Base-by-base conservation (phyloP, 1,284 basidiomycete genomes). In the Chalciporus sp. region DNA sequence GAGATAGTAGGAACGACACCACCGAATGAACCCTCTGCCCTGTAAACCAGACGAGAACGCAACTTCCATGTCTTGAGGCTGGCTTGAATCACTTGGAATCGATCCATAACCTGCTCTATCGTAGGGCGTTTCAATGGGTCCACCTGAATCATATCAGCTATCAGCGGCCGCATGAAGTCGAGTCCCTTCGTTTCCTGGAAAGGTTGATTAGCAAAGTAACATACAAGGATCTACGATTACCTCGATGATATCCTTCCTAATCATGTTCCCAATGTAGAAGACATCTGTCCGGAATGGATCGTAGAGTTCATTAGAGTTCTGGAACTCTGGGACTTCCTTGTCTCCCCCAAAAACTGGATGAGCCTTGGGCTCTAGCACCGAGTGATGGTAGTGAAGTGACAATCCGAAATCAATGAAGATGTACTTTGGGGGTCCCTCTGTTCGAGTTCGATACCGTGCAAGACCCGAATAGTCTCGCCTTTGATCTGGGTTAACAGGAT, bases 341-440 rank as follows among this genome's bases (percentile, higher is more conserved):
- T 69, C 66, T 4, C 19, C 63, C 8, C 66, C 65, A 49, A 52
- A 49, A 14, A 63, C 54, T 0, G 59, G 63, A 17, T 35, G 31
- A 48, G 62, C 68, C 47, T 54, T 39, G 2, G 65, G 64, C 0
- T 60, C 43, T 69, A 73, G 7, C 52, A 59, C 28, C 60, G 29
- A 31, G 10, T 9, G 4, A 31, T 31, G 4, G 29, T 31, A 31
- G 4, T 7, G 29, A 3, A 9, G 56, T 3, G 74, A 71, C 2
- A 74, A 33, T 1, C 74, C 74, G 41, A 77, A 79, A 56, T 78
- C 77, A 17, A 74, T 74, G 11, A 72, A 61, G 41, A 69, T 62
- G 49, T 76, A 75, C 47, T 62, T 70, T 0, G 70, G 61, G 4
- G 71, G 69, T 23, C 61, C 54, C 43, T 57, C 51, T 0, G 73